These are phyloP conservation scores for Arachnopeziza araneosa DNA, from an alignment of 2,329 filamentous ascomycete species.

Conservation along the genomic window DNA sequence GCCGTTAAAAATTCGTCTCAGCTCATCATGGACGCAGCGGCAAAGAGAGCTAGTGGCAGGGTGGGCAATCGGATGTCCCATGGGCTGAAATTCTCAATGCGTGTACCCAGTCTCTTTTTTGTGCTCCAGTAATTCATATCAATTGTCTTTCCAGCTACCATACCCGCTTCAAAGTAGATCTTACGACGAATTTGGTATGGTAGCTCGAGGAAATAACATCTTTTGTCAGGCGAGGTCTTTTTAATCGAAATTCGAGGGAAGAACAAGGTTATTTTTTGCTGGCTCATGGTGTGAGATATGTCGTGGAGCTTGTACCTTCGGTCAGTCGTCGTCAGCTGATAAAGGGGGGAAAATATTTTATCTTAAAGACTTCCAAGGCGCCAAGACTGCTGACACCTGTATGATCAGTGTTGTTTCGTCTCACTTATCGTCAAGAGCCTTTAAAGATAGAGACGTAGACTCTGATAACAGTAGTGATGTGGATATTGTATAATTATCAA, in stretches of 20 bases:
- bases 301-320: background rate
- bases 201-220: slow-evolving; percentile 5
- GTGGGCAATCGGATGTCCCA: slow-evolving; percentile 1
- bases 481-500: too few relatives aligned
- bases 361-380: background rate
- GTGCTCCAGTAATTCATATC: slow-evolving; percentile 4
- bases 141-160: slow-evolving; percentile 5
- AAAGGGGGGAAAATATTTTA: background rate
- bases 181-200: slow-evolving; percentile 5
- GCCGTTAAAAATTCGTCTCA: slow-evolving; percentile 1
- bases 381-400: too few relatives aligned
- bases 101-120: background rate
- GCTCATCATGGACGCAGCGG: slow-evolving; percentile 2
- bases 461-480: too few relatives aligned
- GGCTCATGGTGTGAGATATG: slow-evolving; percentile 2
- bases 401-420: too few relatives aligned
- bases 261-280: slow-evolving; percentile 7
- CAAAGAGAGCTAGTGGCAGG: slow-evolving; percentile 5
- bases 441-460: too few relatives aligned
- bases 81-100: background rate
- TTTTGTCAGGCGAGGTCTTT: slow-evolving; percentile 3
- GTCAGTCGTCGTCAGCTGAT: background rate
- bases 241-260: slow-evolving; percentile 3
- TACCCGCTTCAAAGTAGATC: slow-evolving; percentile 7
- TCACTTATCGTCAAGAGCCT: too few relatives aligned